Base-by-base conservation (phyloP, 148 eudicot species). In the Spergularia marina region DNA sequence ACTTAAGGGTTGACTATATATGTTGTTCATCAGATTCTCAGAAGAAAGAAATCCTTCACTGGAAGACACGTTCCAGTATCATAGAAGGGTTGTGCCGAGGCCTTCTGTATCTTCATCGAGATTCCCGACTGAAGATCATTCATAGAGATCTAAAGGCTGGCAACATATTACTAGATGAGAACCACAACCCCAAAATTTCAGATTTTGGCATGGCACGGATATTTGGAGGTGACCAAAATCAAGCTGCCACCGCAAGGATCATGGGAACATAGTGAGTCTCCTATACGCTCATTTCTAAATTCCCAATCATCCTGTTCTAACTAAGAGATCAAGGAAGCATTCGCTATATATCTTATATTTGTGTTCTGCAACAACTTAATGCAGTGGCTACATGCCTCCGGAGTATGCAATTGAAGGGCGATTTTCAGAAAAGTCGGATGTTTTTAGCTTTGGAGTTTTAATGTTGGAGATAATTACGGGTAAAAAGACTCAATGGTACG, bases 401-500 rank as follows among this genome's bases (percentile, higher is more conserved):
- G 89, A 86, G 74, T 88, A 88, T 61, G 89, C 89, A 51, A 74
- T 84, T 67, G 79, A 82, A 62, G 91, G 91, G 30, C 60, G 55
- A 30, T 86, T 84, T 25, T 88, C 89, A 6, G 89, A 78, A 49
- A 88, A 88, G 51, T 85, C 91, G 13, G 91, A 88, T 73, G 85
- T 88, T 0, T 88, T 63, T 71, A 86, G 87, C 71, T 84, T 84
- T 39, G 89, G 91, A 0, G 87, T 88, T 4, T 47, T 84, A 36
- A 54, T 86, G 25, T 18, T 88, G 34, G 91, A 84, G 65, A 79
- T 88, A 55, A 53, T 83, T 13, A 82, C 85, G 53, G 88, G 92
- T 18, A 73, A 79, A 70, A 76, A 63, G 73, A 83, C 80, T 60
- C 82, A 39, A 14, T 65, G 64, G 62, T 2, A 76, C 58, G 78